Base-by-base conservation (phyloP, 2,329 filamentous ascomycete species). In the Fusarium nodosum region DNA sequence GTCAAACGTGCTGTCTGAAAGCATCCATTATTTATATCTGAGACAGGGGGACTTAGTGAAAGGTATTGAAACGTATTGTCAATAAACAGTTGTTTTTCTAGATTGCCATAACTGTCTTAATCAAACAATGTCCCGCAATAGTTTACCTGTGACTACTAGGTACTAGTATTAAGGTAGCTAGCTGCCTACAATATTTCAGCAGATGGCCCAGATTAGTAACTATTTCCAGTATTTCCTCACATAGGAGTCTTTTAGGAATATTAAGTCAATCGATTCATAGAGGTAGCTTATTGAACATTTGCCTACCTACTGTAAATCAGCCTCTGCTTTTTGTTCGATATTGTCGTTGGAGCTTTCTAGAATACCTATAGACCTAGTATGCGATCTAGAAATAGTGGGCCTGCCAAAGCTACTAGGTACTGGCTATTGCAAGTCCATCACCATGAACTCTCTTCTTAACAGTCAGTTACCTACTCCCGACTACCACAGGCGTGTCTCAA, bases 331-430 rank as follows among this genome's bases (percentile, higher is more conserved):
- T 62, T 11, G 36, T 26, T 67, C 9, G 33, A 24, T 22, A 22
- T 26, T 22, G 4, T 36, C 9, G 10, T 51, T 42, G 18, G 60
- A 60, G 54, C 46, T 36, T 65, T 66, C 55, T 66, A 61, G 45
- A 68, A 70, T 64, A 56, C 13, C 31, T 34, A 34, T 6, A 10
- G 9, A 30, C 31, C 31, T 33, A 15, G 31, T 10, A 62, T 46
- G 52, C 31, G 31, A 18, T 20, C 52, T n/a, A 33, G 45, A 58
- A 69, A 71, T 71, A 68, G 67, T 69, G 67, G 67, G 55, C 47
- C 66, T 39, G 13, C 18, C 36, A 60, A 65, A 65, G 31, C 33
- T 15, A 15, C 33, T 15, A 15, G 28, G 28, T 30, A 30, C 28
- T 34, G 15, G 11, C 13, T 31, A 34, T 39, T 34, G 33, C 36